These are phyloP conservation scores for Leccinum variicolor DNA, from an alignment of 768 basidiomycete genomes.

Conservation along the genomic window DNA sequence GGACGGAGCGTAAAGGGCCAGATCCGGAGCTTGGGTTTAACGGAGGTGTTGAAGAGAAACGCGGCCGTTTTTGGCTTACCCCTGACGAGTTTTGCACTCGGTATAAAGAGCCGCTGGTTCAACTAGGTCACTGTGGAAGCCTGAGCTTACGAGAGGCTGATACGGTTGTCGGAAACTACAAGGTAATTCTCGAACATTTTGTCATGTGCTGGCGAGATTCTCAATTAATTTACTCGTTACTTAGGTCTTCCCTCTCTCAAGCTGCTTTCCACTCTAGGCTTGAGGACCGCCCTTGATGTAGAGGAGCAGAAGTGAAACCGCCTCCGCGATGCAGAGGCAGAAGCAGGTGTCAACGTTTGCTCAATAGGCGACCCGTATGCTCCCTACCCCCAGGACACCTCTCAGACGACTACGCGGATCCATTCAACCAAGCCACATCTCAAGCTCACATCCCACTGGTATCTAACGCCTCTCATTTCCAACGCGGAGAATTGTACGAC, in stretches of 20 bases:
- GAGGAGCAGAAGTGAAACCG: slow-evolving; percentile 85
- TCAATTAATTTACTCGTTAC: neutral
- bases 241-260: slow-evolving; percentile 86
- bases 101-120: slow-evolving; percentile 66
- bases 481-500: slow-evolving; percentile 48
- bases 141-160: slow-evolving; percentile 63
- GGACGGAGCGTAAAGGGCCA: slow-evolving; percentile 90
- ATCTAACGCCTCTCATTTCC: slow-evolving; percentile 75
- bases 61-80: slow-evolving; percentile 73
- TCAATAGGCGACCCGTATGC: slow-evolving; percentile 68
- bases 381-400: slow-evolving; percentile 55
- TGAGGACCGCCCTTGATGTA: slow-evolving; percentile 84
- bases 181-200: slow-evolving; percentile 44
- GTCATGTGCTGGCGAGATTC: too few relatives aligned
- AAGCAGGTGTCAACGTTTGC: slow-evolving; percentile 28
- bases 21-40: slow-evolving; percentile 74
- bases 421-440: slow-evolving; percentile 49
- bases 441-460: slow-evolving; percentile 77
- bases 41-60: slow-evolving; percentile 70
- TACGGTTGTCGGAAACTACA: slow-evolving; percentile 76
- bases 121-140: slow-evolving; percentile 16
- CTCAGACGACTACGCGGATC: slow-evolving; percentile 49
- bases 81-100: slow-evolving; percentile 83
- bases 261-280: slow-evolving; percentile 72
- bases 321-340: slow-evolving; percentile 70